These are phyloP conservation scores for Kalmanozyma brasiliensis DNA, from an alignment of 1,284 basidiomycete genomes.

Conservation along the genomic window DNA sequence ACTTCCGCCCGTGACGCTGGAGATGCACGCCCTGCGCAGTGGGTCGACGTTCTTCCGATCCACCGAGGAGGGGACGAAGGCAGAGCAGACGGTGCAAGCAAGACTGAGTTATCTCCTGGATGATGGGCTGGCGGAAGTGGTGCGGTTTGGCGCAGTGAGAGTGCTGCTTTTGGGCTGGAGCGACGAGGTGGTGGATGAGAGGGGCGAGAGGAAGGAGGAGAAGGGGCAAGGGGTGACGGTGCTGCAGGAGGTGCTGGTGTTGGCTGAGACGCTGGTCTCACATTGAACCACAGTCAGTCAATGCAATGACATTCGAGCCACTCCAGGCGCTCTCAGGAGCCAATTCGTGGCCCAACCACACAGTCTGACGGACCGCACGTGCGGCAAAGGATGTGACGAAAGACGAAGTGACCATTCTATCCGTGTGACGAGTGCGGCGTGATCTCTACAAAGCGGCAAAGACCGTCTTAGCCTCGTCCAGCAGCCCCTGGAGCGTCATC, in stretches of 20 bases:
- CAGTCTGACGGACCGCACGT: too few relatives aligned
- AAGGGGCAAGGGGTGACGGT: constrained; percentile 3
- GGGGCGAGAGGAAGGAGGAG: not conserved
- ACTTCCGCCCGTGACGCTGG: not conserved
- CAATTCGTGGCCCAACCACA: too few relatives aligned
- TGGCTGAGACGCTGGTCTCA: constrained; percentile 13
- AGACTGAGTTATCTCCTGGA: not conserved
- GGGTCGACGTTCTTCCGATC: not conserved
- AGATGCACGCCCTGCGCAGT: not conserved
- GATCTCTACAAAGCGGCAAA: too few relatives aligned
- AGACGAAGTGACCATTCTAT: too few relatives aligned
- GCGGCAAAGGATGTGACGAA: too few relatives aligned
- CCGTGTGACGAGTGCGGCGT: too few relatives aligned
- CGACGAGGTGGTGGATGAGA: not conserved
- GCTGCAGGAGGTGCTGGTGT: constrained; percentile 6
- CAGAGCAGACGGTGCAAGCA: not conserved
- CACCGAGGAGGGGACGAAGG: too few relatives aligned
- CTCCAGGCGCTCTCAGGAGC: too few relatives aligned
- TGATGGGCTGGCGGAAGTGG: not conserved
- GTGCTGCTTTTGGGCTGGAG: constrained; percentile 4
- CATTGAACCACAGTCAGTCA: not conserved
- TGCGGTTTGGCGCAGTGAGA: constrained; percentile 18
- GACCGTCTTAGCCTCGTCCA: not conserved
- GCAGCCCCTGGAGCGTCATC: not conserved
- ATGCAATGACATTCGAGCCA: too few relatives aligned